Conservation (phyloP, 345 rosid species). For the Hypericum perforatum region DNA sequence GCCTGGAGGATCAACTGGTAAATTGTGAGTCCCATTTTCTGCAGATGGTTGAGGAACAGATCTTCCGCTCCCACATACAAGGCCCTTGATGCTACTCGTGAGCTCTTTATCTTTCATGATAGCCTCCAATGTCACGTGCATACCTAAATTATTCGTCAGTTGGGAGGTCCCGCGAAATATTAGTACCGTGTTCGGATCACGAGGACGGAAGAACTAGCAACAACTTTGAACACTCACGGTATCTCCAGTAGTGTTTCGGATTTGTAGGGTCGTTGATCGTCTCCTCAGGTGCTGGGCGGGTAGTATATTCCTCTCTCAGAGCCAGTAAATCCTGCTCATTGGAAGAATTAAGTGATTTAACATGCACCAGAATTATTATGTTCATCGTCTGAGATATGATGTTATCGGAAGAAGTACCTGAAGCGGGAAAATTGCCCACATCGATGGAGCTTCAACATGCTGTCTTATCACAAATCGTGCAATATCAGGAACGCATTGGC, state of each 20-base stretch:
- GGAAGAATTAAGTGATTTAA: no score
- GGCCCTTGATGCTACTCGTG: conserved; percentile 44
- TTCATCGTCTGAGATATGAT: neutral
- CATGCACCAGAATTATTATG: no score
- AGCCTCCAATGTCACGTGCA: conserved; percentile 75
- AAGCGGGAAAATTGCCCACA: conserved; percentile 99
- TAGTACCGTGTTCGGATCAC: neutral
- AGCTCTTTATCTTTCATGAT: conserved; percentile 61
- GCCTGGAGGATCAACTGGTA: no score
- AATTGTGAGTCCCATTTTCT: no score
- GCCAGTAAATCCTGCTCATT: conserved; percentile 73
- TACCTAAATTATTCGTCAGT: conserved; percentile 34
- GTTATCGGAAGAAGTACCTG: conserved; percentile 41
- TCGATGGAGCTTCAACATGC: conserved; percentile 91
- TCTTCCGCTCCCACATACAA: conserved; percentile 64
- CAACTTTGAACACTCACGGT: conserved; percentile 40
- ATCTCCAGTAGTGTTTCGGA: conserved; percentile 98
- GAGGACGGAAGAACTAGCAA: neutral
- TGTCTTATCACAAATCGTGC: conserved; percentile 57
- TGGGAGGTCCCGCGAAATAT: neutral
- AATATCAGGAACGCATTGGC: conserved; percentile 61
- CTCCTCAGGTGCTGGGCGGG: conserved; percentile 82
- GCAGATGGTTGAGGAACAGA: conserved; percentile 29
- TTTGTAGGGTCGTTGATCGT: conserved; percentile 94
- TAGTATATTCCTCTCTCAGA: conserved; percentile 63